Evolutionary conservation across 2,329 filamentous ascomycete genomes (phyloP), one percentile per base, ranked within the genome.

Genomic region (Raffaelea deltoideospora): DNA sequence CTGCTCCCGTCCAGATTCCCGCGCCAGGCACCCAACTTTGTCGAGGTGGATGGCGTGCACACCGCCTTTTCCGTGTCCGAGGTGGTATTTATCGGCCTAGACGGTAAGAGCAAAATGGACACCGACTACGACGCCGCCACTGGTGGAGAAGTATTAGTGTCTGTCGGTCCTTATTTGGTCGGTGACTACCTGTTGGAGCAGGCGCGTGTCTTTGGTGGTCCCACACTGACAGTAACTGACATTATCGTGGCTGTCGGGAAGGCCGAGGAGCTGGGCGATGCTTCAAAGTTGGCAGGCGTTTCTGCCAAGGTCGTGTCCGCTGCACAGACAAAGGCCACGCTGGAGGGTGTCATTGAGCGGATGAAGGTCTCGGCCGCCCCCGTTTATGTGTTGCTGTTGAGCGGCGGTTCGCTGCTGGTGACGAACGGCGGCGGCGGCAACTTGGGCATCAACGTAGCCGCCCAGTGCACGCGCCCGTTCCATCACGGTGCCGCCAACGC

Each of bases 321-420:
- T 5, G 23, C 44, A 67, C 1, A 37, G 41, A 0, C 43, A 44
- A 0, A 62, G 43, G 48, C 46, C 14, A 72, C 68, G 54, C 53
- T 76, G 3, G 70, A 76, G 38, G 4, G 73, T 15, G 59, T 66
- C 1, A 64, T 76, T 20, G 73, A 77, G 46, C 67, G 60, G 3
- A 75, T 76, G 63, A 78, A 77, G 48, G 72, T 66, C 0, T 72
- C 71, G 0, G 67, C 69, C 0, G 64, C 65, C n/a, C 64, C 72
- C 20, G 41, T 75, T 1, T 65, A 68, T 0, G 72, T 78, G 1
- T 51, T 79, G 1, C 64, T 79, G 1, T 74, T 79, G 0, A 74
- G 75, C 10, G 75, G 74, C 0, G 75, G 75, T 4, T 69, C 72
- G 1, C 56, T 77, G 7, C 61, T 78, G 27, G 65, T 67, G 0